Percentiles rank a stretch among this genome's conserved stretches.
phyloP scores from a whole-genome alignment of 73 alveolate species.

The Paramecium sexaurelia region DNA sequence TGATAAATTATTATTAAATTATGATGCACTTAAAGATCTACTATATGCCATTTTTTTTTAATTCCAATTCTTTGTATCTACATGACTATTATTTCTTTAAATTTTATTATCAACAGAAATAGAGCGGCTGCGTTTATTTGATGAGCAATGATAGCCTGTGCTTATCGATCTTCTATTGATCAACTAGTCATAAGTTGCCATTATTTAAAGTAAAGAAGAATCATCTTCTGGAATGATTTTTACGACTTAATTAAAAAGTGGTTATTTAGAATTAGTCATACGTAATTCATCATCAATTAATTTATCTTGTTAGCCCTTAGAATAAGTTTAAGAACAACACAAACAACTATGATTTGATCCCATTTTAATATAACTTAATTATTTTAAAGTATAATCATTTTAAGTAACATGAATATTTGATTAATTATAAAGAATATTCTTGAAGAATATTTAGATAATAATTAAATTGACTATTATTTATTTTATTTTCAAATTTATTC shows the following conservation, averaged over 20 bases:
- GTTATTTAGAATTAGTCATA: neutral
- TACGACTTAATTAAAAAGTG: neutral
- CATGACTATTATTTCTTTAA: neutral
- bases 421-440: neutral
- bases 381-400: neutral
- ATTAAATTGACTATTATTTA: neutral
- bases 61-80: neutral
- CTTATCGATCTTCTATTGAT: neutral
- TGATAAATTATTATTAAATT: neutral
- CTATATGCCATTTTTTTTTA: neutral
- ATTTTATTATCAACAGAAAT: neutral
- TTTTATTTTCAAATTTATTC: neutral
- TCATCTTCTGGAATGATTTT: neutral
- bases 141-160: neutral
- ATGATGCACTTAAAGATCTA: neutral
- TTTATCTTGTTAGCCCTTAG: neutral
- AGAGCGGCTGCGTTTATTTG: neutral
- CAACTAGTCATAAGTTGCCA: neutral
- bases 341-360: neutral
- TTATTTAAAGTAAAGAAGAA: neutral
- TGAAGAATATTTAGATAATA: neutral
- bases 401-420: neutral
- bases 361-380: neutral
- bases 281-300: neutral
- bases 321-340: neutral